phyloP scores from a whole-genome alignment of 108 stramenopile genomes.

The Skeletonema costatum region DNA sequence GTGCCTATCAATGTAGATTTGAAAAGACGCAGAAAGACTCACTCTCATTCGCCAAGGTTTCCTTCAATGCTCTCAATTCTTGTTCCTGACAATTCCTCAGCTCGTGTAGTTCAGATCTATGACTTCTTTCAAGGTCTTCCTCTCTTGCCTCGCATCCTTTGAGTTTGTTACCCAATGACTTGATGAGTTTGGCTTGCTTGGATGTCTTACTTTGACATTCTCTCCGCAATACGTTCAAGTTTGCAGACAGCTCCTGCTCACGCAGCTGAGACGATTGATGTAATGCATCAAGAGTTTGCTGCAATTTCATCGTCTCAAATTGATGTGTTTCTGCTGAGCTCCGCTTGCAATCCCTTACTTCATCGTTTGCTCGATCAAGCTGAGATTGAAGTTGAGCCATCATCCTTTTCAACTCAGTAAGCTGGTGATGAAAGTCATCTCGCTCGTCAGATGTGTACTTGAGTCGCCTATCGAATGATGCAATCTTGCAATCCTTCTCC shows the following conservation, averaged over 20 bases:
- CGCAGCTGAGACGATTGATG: conserved; percentile 15
- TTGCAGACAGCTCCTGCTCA: conserved; percentile 18
- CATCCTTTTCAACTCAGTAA: conserved; percentile 10
- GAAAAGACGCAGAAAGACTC: conserved; percentile 24
- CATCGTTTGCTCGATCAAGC: conserved; percentile 21
- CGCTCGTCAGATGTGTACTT: conserved; percentile 23
- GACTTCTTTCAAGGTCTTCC: conserved; percentile 5
- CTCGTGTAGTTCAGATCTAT: conserved; percentile 12
- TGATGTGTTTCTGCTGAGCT: neutral
- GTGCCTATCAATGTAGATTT: neutral
- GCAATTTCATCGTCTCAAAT: conserved; percentile 7
- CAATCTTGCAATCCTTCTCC: conserved; percentile 23
- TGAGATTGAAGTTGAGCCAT: conserved; percentile 20
- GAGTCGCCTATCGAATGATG: conserved; percentile 9
- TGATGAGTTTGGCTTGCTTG: conserved; percentile 8
- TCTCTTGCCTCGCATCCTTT: conserved; percentile 13
- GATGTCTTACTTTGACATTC: conserved; percentile 10
- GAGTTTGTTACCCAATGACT: conserved; percentile 24
- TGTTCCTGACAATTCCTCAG: neutral
- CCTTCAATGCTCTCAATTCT: neutral
- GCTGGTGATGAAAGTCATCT: conserved; percentile 16
- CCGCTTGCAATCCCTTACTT: neutral
- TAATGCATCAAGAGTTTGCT: conserved; percentile 17
- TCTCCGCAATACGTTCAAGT: neutral
- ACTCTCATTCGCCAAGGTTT: conserved; percentile 4